Evolutionary conservation across 495 filamentous ascomycete genomes (phyloP).

Genomic region (Trichoderma erinaceum): DNA sequence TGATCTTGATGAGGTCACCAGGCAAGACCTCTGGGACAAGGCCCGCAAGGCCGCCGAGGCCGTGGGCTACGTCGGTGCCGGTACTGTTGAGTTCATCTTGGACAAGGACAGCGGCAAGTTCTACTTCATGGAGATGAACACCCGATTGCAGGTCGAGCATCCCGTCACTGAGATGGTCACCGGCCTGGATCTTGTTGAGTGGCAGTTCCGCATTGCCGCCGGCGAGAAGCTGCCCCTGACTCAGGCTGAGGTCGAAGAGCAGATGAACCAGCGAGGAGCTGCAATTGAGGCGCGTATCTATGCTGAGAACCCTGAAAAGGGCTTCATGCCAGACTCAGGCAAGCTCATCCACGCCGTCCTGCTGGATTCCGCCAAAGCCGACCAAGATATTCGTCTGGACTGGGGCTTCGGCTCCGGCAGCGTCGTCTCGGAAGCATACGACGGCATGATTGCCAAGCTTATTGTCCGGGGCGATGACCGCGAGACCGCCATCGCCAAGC

Average conservation of each 20-base stretch:
- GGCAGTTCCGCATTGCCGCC: conserved; percentile 91
- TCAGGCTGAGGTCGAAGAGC: conserved; percentile 71
- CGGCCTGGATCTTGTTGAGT: conserved; percentile 87
- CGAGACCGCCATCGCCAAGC: conserved; percentile 74
- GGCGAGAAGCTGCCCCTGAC: conserved; percentile 80
- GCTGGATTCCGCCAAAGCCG: conserved; percentile 51
- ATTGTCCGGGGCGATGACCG: conserved; percentile 81
- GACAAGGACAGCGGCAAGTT: conserved; percentile 91
- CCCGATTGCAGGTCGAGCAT: conserved; percentile 92
- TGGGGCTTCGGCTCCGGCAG: conserved; percentile 88
- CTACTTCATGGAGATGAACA: conserved; percentile 99
- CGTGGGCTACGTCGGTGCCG: conserved; percentile 91
- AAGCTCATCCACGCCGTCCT: conserved; percentile 73
- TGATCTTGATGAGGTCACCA: conserved; percentile 66
- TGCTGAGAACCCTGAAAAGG: conserved; percentile 83
- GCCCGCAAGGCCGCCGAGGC: conserved; percentile 82
- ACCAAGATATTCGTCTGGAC: conserved; percentile 70
- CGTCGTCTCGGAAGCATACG: conserved; percentile 90
- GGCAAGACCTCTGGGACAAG: conserved; percentile 90
- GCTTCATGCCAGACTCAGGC: conserved; percentile 94
- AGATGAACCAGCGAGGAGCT: conserved; percentile 70
- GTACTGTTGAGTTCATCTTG: conserved; percentile 98
- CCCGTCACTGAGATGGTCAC: conserved; percentile 97
- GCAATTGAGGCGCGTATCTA: conserved; percentile 96
- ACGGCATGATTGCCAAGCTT: conserved; percentile 98